A percentile compares a stretch with the other conserved stretches of the same genome.
Conservation (phyloP, 768 basidiomycete genomes). For the Auricularia cornea region DNA sequence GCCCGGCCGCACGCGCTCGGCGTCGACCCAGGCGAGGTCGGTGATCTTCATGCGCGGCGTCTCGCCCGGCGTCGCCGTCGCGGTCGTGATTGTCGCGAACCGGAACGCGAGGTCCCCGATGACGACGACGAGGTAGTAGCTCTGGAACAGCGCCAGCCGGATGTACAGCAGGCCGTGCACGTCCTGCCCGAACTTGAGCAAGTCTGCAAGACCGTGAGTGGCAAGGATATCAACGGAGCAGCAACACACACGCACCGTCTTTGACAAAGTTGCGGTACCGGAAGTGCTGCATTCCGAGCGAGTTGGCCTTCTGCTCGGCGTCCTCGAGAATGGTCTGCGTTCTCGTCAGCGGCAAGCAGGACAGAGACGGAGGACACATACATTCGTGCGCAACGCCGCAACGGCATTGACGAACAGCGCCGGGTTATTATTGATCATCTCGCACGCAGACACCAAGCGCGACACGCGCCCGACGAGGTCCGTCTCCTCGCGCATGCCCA, state of each 20-base stretch:
- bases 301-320: conserved; percentile 76
- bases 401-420: conserved; percentile 47
- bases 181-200: conserved; percentile 58
- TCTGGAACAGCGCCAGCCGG: conserved; percentile 66
- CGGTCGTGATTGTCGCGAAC: conserved; percentile 65
- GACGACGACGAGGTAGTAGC: conserved; percentile 78
- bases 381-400: conserved; percentile 50
- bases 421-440: conserved; percentile 65
- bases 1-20: conserved; percentile 2
- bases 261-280: conserved; percentile 56
- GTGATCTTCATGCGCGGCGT: conserved; percentile 6
- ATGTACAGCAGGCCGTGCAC: conserved; percentile 63
- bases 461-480: conserved; percentile 66
- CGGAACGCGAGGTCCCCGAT: conserved; percentile 70
- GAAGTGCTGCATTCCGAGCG: conserved; percentile 73
- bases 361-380: conserved; percentile 37
- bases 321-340: conserved; percentile 77
- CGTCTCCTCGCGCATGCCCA: conserved; percentile 74
- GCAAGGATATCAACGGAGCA: neutral
- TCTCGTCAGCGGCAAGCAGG: neutral
- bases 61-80: conserved; percentile 10
- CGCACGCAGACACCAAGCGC: conserved; percentile 50
- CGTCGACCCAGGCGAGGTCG: conserved; percentile 15
- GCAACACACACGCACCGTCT: conserved; percentile 40
- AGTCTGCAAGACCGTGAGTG: conserved; percentile 35